phyloP scores from a whole-genome alignment of 73 alveolate species.

The Tetrahymena borealis region DNA sequence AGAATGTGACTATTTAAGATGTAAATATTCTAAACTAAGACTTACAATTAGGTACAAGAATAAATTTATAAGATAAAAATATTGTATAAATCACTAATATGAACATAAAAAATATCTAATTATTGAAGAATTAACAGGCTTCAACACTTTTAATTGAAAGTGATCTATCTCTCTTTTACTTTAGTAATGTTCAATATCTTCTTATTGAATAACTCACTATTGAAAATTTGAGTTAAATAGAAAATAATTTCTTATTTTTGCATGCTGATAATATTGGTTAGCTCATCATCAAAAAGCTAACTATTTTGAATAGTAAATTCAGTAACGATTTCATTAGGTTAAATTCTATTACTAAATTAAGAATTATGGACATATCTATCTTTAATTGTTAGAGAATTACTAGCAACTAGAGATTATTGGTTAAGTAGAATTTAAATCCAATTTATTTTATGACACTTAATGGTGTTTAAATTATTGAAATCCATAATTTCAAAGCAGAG shows the following conservation, averaged over 20 bases:
- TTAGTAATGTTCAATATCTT: too few relatives aligned
- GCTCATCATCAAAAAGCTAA: background rate
- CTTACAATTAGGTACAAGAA: background rate
- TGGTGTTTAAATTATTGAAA: background rate
- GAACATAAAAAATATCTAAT: background rate
- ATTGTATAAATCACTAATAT: background rate
- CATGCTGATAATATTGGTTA: background rate
- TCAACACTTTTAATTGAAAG: background rate
- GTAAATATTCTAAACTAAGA: too few relatives aligned
- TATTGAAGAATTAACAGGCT: background rate
- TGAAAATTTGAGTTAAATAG: background rate
- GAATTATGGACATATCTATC: background rate
- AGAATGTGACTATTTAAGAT: background rate
- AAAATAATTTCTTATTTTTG: too few relatives aligned
- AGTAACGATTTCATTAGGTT: background rate
- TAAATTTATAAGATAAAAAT: too few relatives aligned
- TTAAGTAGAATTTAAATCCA: background rate
- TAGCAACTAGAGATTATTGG: background rate
- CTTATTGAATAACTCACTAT: background rate
- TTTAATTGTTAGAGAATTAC: background rate
- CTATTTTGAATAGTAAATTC: background rate
- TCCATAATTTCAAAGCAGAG: background rate
- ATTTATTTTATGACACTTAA: background rate
- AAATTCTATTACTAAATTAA: too few relatives aligned
- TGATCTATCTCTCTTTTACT: background rate